Percentiles rank a stretch among this genome's conserved stretches.
Conservation (phyloP, 164 flowering plant species). For the Dillenia turbinata region DNA sequence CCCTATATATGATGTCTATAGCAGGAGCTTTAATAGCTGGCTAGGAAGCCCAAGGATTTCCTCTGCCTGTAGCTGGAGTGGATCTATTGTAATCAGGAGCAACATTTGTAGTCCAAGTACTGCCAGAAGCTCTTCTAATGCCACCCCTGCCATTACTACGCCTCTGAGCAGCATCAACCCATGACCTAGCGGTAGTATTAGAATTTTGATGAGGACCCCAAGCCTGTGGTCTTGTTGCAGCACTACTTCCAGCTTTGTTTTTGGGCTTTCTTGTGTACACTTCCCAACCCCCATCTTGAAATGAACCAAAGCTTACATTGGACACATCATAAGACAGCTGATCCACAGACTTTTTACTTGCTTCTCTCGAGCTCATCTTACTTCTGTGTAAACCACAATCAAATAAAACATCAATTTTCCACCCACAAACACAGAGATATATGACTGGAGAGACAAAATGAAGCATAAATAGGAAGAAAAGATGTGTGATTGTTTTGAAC, state of each 20-base stretch:
- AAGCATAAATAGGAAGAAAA: no score
- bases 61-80: slow-evolving; percentile 30
- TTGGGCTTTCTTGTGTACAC: slow-evolving; percentile 47
- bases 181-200: slow-evolving; percentile 23
- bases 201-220: slow-evolving; percentile 20
- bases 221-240: slow-evolving; percentile 36
- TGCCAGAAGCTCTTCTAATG: slow-evolving; percentile 28
- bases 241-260: slow-evolving; percentile 40
- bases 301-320: slow-evolving; percentile 28
- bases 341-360: slow-evolving; percentile 22
- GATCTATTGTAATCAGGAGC: slow-evolving; percentile 22
- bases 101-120: slow-evolving; percentile 23
- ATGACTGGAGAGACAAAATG: no score
- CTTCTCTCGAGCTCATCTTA: neutral
- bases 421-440: no score
- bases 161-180: slow-evolving; percentile 30
- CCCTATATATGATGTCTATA: slow-evolving; percentile 14
- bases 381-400: no score
- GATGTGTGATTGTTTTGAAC: no score
- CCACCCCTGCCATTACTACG: slow-evolving; percentile 24
- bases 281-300: slow-evolving; percentile 62
- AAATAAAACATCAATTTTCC: no score
- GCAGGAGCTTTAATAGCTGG: slow-evolving; percentile 17
- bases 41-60: slow-evolving; percentile 30
- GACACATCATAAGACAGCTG: slow-evolving; percentile 27